These are phyloP conservation scores for Davidsoniella eucalypti DNA, from an alignment of 2,329 filamentous ascomycete genomes.

Conservation along the genomic window DNA sequence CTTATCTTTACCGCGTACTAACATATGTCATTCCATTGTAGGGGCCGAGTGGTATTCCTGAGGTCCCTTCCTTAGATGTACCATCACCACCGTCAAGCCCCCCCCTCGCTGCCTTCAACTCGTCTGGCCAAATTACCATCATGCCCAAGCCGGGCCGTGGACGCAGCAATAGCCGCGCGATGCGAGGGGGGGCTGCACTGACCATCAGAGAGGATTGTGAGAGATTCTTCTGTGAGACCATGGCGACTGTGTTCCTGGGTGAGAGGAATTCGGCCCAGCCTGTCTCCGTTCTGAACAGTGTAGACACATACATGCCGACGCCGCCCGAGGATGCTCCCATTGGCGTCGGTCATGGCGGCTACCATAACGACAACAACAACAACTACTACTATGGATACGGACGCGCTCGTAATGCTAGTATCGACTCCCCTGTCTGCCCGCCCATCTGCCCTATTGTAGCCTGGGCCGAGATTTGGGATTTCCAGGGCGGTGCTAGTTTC, in stretches of 20 bases:
- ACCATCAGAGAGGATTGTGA: slow-evolving; percentile 99
- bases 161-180: slow-evolving; percentile 27
- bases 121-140: slow-evolving; percentile 46
- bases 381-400: background rate
- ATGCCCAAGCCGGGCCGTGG: slow-evolving; percentile 34
- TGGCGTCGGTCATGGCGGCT: background rate
- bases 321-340: slow-evolving; percentile 15
- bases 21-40: slow-evolving; percentile 19
- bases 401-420: background rate
- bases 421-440: slow-evolving; percentile 2
- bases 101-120: slow-evolving; percentile 63
- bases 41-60: slow-evolving; percentile 90
- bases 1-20: slow-evolving; percentile 1
- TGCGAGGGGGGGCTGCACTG: slow-evolving; percentile 83
- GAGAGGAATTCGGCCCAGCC: slow-evolving; percentile 63
- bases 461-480: slow-evolving; percentile 74
- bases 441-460: slow-evolving; percentile 29
- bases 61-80: slow-evolving; percentile 71
- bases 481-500: slow-evolving; percentile 68
- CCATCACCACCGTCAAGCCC: slow-evolving; percentile 77
- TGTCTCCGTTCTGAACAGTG: slow-evolving; percentile 79
- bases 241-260: slow-evolving; percentile 89
- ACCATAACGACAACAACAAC: background rate
- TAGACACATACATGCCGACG: slow-evolving; percentile 21
- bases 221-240: slow-evolving; percentile 98